Evolutionary conservation across 1,139 yeast species (phyloP).

Genomic region (Candida freyschussii): DNA sequence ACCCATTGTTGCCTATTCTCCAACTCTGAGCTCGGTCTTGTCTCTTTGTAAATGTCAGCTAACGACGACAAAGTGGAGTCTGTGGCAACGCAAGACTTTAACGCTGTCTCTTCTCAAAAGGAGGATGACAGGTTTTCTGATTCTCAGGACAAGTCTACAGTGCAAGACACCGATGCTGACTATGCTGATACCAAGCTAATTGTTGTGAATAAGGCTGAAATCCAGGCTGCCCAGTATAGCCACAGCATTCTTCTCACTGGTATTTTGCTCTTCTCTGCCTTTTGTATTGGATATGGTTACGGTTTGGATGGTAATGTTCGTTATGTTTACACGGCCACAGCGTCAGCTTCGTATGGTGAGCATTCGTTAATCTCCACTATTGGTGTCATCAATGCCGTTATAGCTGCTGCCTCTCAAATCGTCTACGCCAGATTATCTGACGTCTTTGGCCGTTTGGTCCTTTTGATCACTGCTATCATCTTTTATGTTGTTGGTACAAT

Average conservation of each 20-base stretch:
- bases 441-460: slow-evolving; percentile 62
- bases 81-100: too few relatives aligned
- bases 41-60: background rate
- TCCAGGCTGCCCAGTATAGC: slow-evolving; percentile 35
- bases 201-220: slow-evolving; percentile 40
- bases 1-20: background rate
- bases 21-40: background rate
- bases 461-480: slow-evolving; percentile 48
- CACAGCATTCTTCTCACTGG: slow-evolving; percentile 15
- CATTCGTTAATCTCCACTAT: slow-evolving; percentile 66
- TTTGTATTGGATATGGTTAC: slow-evolving; percentile 59
- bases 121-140: background rate
- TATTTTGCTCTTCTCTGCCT: slow-evolving; percentile 42
- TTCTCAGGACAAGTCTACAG: background rate
- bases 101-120: too few relatives aligned
- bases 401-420: slow-evolving; percentile 71
- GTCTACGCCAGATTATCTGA: slow-evolving; percentile 67
- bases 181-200: slow-evolving; percentile 25
- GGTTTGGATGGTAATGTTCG: slow-evolving; percentile 60
- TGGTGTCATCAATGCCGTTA: slow-evolving; percentile 55
- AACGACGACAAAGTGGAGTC: background rate
- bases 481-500: slow-evolving; percentile 69
- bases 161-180: slow-evolving; percentile 3
- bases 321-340: slow-evolving; percentile 45
- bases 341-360: slow-evolving; percentile 49